Evolutionary conservation across 345 rosid genomes (phyloP), one percentile per base, ranked within the genome.

Genomic region (Trapa bicornis): DNA sequence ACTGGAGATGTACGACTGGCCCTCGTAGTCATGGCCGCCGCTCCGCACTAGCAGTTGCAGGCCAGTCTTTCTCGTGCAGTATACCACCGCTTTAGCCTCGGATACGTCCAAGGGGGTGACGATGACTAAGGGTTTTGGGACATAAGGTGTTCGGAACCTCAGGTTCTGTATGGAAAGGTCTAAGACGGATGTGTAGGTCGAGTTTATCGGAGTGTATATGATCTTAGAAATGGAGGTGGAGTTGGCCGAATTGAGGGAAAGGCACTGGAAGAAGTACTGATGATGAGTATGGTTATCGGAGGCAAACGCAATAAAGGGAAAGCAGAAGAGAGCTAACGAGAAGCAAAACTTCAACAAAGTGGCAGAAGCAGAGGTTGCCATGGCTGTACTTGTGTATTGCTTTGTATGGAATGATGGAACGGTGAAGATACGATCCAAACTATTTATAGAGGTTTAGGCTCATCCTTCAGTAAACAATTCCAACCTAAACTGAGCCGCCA

Each of bases 1-100:
- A 12, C 41, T 10, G 0, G 75, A 67, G 22, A 68, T 33, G 64
- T 79, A 79, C 4, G 82, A 79, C 5, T 73, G 37, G 1, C 82
- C 82, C 61, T 79, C 83, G 17, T 61, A 79, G 57, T 79, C 80
- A 15, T 82, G 86, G 37, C 83, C 83, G 0, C 80, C 83, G 14
- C 83, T 76, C 1, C 83, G 75, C 39, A 75, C 47, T 50, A 58
- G 67, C 10, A 80, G 43, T 43, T 72, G 73, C 13, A 64, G 37
- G 1, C 71, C 70, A 10, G 15, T 63, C 16, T 58, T 12, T 9
- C 47, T 67, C 52, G 75, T 17, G 66, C 80, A 76, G 36, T 69
- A 36, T 3, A 74, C 54, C 1, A 75, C 33, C 2, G 83, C 74
- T 52, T 77, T 80, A 17, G 75, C 68, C 29, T 77, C 80, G 16